Base-by-base conservation (phyloP, 2,329 filamentous ascomycete species). In the Cladophialophora psammophila region DNA sequence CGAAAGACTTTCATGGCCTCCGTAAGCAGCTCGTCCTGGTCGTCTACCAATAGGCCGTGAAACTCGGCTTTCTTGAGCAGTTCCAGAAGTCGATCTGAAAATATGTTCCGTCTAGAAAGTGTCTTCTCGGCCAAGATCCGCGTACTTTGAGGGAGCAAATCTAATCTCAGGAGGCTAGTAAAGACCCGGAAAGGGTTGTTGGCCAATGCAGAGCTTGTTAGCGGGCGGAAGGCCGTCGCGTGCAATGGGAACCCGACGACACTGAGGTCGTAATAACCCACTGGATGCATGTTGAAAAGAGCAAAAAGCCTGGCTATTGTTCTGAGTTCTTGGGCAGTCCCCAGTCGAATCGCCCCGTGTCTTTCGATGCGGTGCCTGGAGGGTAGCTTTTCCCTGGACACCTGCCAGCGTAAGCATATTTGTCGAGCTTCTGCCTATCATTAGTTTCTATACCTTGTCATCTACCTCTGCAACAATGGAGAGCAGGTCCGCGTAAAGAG, bases 191-290 rank as follows among this genome's bases (percentile, higher is more conserved):
- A 82, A 68, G 83, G 83, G 60, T 85, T 81, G 15, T 70, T 71
- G 2, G 72, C 65, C 2, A 85, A 74, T 0, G 80, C 76, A 1
- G 74, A 69, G 0, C 66, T 60, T 5, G 71, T 75, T 0, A 72
- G 75, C 0, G 84, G 83, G 1, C 84, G 80, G 66, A 86, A 86
- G 8, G 80, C 82, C 0, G 84, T 86, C 0, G 83, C 83, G 63
- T 86, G 83, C 73, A 86, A 79, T 0, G 84, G 84, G 13, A 86
- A 75, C 0, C 80, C 79, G 2, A 80, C 83, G 0, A 79, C 71
- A 0, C 78, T 79, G 0, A 86, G 76, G 62, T 86, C 83, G 66
- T 86, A 86, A 71, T 86, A 85, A 0, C 83, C 84, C 0, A 86
- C 83, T 0, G 84, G 78, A 26, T 80, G 71, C 79, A 86, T 81